These are phyloP conservation scores for Craterostigma plantagineum DNA, from an alignment of 257 asterid genomes.

Conservation along the genomic window DNA sequence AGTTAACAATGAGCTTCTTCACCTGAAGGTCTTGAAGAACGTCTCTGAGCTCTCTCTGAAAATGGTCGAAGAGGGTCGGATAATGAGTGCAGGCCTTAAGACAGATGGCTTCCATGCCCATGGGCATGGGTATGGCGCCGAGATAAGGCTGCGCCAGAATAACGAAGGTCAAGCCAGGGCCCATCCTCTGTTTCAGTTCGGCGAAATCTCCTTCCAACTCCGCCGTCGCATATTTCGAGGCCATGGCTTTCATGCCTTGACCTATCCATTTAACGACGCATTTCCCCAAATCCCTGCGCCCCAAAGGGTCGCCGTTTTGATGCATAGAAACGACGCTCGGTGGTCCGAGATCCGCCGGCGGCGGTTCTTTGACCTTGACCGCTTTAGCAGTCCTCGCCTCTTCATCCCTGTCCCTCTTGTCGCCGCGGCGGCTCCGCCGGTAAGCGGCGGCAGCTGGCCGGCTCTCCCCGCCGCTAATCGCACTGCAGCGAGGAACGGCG, in stretches of 20 bases:
- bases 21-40: slow-evolving; percentile 50
- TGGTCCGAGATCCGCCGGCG: not conserved
- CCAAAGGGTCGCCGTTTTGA: slow-evolving; percentile 81
- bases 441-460: too few species aligned
- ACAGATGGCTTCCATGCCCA: slow-evolving; percentile 68
- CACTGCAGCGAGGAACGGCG: too few species aligned
- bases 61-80: slow-evolving; percentile 89
- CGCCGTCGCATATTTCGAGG: slow-evolving; percentile 43
- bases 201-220: slow-evolving; percentile 65
- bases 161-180: slow-evolving; percentile 72
- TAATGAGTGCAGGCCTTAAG: slow-evolving; percentile 85
- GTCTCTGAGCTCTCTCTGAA: slow-evolving; percentile 87
- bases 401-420: too few species aligned
- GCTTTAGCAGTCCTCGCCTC: too few species aligned
- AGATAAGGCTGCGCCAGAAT: slow-evolving; percentile 91
- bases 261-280: slow-evolving; percentile 60
- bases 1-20: slow-evolving; percentile 30
- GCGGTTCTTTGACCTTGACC: too few species aligned
- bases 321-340: slow-evolving; percentile 19
- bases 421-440: too few species aligned
- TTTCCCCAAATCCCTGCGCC: slow-evolving; percentile 72
- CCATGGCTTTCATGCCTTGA: slow-evolving; percentile 88
- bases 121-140: slow-evolving; percentile 77
- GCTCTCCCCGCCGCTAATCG: too few species aligned
- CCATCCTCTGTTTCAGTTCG: slow-evolving; percentile 55